Evolutionary conservation across 2,329 filamentous ascomycete genomes (phyloP).

Genomic region (Colletotrichum sp.): DNA sequence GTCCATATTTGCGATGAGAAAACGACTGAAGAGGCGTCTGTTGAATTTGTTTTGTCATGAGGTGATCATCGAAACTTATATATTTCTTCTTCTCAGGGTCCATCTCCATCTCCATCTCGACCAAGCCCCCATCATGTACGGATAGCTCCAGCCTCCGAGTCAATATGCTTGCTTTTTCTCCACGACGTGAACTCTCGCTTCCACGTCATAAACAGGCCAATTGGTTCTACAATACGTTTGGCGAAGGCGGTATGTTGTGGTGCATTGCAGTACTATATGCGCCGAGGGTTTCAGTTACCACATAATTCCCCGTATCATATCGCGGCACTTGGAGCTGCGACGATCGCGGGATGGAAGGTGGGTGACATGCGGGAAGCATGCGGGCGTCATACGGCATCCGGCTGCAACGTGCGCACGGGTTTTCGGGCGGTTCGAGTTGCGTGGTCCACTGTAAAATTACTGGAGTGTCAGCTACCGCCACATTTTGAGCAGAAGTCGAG

Average conservation of each 20-base stretch:
- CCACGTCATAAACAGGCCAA: background rate
- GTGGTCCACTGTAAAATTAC: background rate
- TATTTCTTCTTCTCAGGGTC: background rate
- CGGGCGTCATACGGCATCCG: background rate
- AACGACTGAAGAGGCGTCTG: background rate
- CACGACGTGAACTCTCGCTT: background rate
- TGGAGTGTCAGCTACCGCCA: background rate
- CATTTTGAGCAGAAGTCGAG: background rate
- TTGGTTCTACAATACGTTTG: background rate
- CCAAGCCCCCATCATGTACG: background rate
- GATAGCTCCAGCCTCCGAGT: background rate
- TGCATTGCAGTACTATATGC: background rate
- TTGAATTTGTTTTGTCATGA: background rate
- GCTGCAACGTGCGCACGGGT: background rate
- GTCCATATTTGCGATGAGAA: background rate
- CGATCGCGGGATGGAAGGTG: background rate
- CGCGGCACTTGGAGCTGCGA: background rate
- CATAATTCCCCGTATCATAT: background rate
- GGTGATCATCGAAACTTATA: background rate
- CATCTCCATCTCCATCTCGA: background rate
- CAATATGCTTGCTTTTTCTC: background rate
- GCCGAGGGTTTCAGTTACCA: background rate
- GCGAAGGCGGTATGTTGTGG: background rate
- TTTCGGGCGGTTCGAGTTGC: background rate
- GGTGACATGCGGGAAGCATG: background rate